Evolutionary conservation across 2,329 filamentous ascomycete genomes (phyloP), one percentile per base, ranked within the genome.

Genomic region (Clarireedia hainanense): DNA sequence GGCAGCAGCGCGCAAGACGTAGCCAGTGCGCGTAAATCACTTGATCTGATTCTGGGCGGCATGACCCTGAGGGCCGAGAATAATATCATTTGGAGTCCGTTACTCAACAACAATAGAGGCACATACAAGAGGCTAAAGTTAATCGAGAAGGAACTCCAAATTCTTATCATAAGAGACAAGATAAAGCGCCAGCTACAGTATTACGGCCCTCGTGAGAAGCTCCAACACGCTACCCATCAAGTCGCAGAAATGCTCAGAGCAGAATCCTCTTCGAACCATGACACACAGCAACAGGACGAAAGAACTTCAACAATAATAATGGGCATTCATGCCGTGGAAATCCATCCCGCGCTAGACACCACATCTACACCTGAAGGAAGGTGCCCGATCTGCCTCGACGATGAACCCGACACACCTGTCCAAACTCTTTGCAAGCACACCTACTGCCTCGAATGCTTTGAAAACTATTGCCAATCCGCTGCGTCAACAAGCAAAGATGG

Each of bases 371-470:
- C 9, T 5, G 43, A 47, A 30, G 52, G 45, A 4, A 2, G 42
- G 9, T 55, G 52, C 15, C 15, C 10, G 5, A n/a, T 55, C 15
- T 55, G 52, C 14, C 43, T 20, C 20, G 20, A 20, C 27, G 40
- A 9, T 50, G 17, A 39, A 24, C 26, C 52, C 14, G 46, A 50
- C 26, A 3, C 2, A 26, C 52, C 52, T 26, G 3, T 55, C 14
- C 36, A 37, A 2, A 55, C 46, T 2, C n/a, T n/a, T 3, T 55
- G 52, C 26, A 15, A 26, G 7, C 52, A 55, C 57, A 40, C 66
- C 10, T 77, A 76, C 58, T 78, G 75, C 60, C 57, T 60, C 0
- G 65, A 68, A 20, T 78, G 75, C 59, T 75, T 78, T 48, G 62
- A 68, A 47, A 62, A 63, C 42, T 58, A 71, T 7, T 71, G 71